Conservation (phyloP, 2,329 filamentous ascomycete species). For the Xylaria sp. region DNA sequence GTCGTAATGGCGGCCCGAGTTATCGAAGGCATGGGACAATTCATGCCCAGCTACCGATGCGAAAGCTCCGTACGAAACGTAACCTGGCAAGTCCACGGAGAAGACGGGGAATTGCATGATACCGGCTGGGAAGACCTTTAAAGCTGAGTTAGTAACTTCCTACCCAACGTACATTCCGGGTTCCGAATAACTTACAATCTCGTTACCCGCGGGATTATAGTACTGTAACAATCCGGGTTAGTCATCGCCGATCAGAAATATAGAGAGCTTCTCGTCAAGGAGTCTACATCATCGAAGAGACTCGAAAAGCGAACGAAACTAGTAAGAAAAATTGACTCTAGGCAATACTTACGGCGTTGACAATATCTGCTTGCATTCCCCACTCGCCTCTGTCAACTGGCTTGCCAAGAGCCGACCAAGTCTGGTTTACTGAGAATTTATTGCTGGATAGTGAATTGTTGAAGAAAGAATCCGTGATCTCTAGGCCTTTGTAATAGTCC, state of each 20-base stretch:
- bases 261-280: neutral
- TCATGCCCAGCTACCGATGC: conserved; percentile 72
- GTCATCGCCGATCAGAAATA: neutral
- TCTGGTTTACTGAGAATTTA: conserved; percentile 55
- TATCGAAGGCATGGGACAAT: conserved; percentile 74
- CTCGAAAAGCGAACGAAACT: neutral
- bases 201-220: conserved; percentile 70
- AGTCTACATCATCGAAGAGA: neutral
- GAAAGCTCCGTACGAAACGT: conserved; percentile 70
- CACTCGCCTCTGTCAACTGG: conserved; percentile 69
- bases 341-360: conserved; percentile 58
- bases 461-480: conserved; percentile 65
- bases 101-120: conserved; percentile 75
- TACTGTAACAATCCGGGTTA: conserved; percentile 44
- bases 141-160: conserved; percentile 16
- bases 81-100: conserved; percentile 63
- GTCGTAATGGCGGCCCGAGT: conserved; percentile 71
- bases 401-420: conserved; percentile 68
- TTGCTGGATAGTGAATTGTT: conserved; percentile 63
- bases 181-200: conserved; percentile 57
- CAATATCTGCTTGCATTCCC: conserved; percentile 69
- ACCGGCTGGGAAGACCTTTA: conserved; percentile 67
- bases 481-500: conserved; percentile 64
- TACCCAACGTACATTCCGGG: neutral
- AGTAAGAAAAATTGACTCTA: neutral